Evolutionary conservation across 2,329 filamentous ascomycete species (phyloP), one percentile per base, ranked within the genome.

Genomic region (Nemania sp.): DNA sequence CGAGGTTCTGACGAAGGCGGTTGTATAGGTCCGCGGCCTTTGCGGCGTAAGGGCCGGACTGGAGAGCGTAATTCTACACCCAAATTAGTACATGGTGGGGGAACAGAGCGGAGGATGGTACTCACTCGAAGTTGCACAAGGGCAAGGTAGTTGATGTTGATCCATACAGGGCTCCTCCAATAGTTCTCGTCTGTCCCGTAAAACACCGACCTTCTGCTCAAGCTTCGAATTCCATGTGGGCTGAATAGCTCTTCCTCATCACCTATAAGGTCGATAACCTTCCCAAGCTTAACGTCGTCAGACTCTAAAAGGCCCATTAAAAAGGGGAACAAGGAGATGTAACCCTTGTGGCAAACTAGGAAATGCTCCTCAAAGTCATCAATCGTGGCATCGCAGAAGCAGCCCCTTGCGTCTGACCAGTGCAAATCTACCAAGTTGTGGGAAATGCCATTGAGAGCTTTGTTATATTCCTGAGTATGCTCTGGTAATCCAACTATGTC

Each of bases 111-210:
- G 38, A 27, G 1, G 22, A 43, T 15, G 20, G 27, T 22, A 86
- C 91, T 83, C 85, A 94, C 92, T 72, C 90, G 85, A 32, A 98
- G 88, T 77, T 93, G 90, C 72, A 90, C 88, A 60, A 98, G 82
- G 58, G 92, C 90, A 74, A 98, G 84, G 80, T 97, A 98, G 82
- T 98, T 98, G 73, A 98, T 94, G 77, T 96, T 96, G 77, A 98
- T 92, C 95, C 95, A 98, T 26, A 98, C 87, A 0, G 96, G 94
- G 71, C 93, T 92, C 70, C 94, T 88, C 95, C 96, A 99, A 84
- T 99, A 99, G 80, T 99, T 98, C 83, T 99, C 96, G 1, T 86
- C 93, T 0, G 94, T 97, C 47, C 91, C 93, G 79, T 98, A 98
- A 69, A 93, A 88, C 75, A 91, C 85, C 76, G 95, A 92, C 74